phyloP scores from a whole-genome alignment of 2,329 filamentous ascomycete species.

The Podosphaera fusca region DNA sequence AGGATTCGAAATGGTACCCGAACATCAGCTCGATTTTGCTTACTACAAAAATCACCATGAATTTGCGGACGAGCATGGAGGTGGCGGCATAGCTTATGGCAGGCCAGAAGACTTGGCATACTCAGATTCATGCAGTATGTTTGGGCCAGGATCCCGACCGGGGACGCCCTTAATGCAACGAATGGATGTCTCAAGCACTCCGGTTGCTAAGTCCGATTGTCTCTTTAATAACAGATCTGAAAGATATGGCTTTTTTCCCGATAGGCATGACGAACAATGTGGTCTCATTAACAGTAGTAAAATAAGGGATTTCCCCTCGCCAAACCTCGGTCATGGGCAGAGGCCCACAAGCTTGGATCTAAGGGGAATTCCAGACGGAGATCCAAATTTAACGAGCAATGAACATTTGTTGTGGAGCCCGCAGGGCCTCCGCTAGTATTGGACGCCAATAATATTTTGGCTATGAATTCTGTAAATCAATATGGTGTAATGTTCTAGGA shows the following conservation, averaged over 20 bases:
- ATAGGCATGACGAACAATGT: conserved; percentile 25
- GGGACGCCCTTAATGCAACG: conserved; percentile 9
- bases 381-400: conserved; percentile 13
- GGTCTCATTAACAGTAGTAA: conserved; percentile 29
- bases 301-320: conserved; percentile 23
- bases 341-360: conserved; percentile 29
- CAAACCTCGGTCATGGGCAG: conserved; percentile 17
- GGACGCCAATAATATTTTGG: background rate
- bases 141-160: conserved; percentile 9
- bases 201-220: conserved; percentile 2
- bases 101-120: conserved; percentile 29
- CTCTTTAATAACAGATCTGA: conserved; percentile 11
- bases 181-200: conserved; percentile 2
- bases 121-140: conserved; percentile 12
- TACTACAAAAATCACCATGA: conserved; percentile 80
- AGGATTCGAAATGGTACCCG: conserved; percentile 77
- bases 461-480: background rate
- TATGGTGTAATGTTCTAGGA: background rate
- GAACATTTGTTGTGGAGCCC: conserved; percentile 13
- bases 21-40: conserved; percentile 69
- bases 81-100: conserved; percentile 40
- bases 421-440: background rate
- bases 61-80: conserved; percentile 71
- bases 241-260: conserved; percentile 17
- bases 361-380: conserved; percentile 31